Conservation (phyloP, 257 asterid genomes). For the Penstemon davidsonii region DNA sequence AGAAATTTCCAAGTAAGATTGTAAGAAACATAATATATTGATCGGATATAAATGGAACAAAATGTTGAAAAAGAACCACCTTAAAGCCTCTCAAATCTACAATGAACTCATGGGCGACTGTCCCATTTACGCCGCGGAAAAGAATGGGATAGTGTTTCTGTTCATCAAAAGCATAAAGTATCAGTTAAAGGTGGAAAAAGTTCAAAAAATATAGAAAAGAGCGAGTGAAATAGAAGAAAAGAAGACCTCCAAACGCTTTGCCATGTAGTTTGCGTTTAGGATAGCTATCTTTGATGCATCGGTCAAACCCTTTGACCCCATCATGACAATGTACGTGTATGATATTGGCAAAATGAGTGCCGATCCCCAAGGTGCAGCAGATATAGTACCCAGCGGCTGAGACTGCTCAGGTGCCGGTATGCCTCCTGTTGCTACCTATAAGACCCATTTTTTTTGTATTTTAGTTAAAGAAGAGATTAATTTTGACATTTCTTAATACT, state of each 20-base stretch:
- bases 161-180: conserved; percentile 32
- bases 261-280: conserved; percentile 94
- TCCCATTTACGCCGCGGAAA: conserved; percentile 95
- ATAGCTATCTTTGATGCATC: conserved; percentile 96
- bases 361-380: conserved; percentile 99
- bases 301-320: conserved; percentile 92
- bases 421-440: conserved; percentile 88
- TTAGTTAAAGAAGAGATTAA: not conserved
- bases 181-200: conserved; percentile 6
- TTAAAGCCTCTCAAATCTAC: conserved; percentile 88
- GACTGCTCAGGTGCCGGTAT: conserved; percentile 75
- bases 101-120: conserved; percentile 93
- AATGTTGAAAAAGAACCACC: conserved; percentile 39
- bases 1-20: conserved; percentile 13
- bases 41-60: not conserved
- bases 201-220: not conserved
- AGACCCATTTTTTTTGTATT: not conserved
- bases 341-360: conserved; percentile 97
- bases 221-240: conserved; percentile 14
- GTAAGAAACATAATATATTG: conserved; percentile 16
- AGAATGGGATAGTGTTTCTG: conserved; percentile 89
- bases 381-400: conserved; percentile 86
- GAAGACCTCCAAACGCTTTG: conserved; percentile 87
- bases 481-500: not conserved
- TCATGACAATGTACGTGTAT: conserved; percentile 93